Evolutionary conservation across 352 stramenopile genomes (phyloP).

Genomic region (Halophytophthora batemanensis): DNA sequence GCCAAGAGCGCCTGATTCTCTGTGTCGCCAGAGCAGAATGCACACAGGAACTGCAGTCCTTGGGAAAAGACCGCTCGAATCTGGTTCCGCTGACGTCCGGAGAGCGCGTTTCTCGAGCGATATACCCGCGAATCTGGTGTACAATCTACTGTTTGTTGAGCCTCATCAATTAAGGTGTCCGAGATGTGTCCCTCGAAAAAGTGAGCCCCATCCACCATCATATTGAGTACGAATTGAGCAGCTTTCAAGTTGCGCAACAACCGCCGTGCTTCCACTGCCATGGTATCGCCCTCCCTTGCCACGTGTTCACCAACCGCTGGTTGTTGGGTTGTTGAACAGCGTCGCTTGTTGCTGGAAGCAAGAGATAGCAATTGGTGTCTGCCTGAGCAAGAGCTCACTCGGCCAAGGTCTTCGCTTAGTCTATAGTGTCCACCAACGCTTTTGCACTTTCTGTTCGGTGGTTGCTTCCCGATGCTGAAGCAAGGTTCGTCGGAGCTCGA

Average conservation of each 20-base stretch:
- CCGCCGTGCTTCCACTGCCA: conserved; percentile 41
- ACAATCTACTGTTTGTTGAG: conserved; percentile 9
- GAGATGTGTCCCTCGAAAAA: conserved; percentile 59
- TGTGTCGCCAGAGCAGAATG: conserved; percentile 40
- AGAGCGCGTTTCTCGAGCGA: conserved; percentile 31
- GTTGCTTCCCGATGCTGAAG: conserved; percentile 35
- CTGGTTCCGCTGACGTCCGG: conserved; percentile 43
- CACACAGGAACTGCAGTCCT: conserved; percentile 55
- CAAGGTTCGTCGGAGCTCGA: conserved; percentile 23
- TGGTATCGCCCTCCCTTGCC: conserved; percentile 13
- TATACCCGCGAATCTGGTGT: conserved; percentile 21
- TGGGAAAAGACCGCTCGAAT: conserved; percentile 55
- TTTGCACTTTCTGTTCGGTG: conserved; percentile 50
- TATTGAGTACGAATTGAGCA: conserved; percentile 55
- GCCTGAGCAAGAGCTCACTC: conserved; percentile 45
- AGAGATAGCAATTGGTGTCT: conserved; percentile 33
- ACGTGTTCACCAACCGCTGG: neutral
- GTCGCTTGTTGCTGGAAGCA: conserved; percentile 2
- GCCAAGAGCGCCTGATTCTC: conserved; percentile 53
- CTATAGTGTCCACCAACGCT: conserved; percentile 26
- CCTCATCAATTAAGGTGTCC: conserved; percentile 8
- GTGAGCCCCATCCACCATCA: conserved; percentile 67
- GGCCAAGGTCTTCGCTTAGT: conserved; percentile 34
- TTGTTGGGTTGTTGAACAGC: neutral
- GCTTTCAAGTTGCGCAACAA: conserved; percentile 59